Evolutionary conservation across 192 early-diverging fungal genomes (phyloP).

Genomic region (Powellomyces hirtus): DNA sequence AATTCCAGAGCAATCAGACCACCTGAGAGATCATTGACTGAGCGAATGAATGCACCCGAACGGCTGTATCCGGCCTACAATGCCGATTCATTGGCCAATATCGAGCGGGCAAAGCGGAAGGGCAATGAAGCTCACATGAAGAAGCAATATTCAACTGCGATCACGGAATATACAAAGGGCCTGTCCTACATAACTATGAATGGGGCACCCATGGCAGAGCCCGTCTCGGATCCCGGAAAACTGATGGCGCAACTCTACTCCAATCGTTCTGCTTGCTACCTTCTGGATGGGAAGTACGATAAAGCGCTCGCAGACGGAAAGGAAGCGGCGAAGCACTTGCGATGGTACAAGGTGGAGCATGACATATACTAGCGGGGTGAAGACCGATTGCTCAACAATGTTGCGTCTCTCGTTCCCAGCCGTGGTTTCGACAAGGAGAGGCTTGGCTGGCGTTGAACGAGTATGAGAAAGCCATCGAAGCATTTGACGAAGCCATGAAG

Average conservation of each 20-base stretch:
- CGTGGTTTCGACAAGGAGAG: conserved; percentile 42
- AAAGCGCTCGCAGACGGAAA: conserved; percentile 70
- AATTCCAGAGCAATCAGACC: no score
- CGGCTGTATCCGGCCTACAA: no score
- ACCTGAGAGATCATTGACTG: no score
- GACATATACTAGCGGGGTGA: conserved; percentile 50
- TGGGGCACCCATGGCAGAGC: not conserved
- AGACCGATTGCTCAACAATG: not conserved
- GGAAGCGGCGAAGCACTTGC: conserved; percentile 46
- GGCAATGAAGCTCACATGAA: conserved; percentile 80
- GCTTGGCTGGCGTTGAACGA: conserved; percentile 20
- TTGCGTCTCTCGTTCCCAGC: conserved; percentile 8
- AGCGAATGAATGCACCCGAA: no score
- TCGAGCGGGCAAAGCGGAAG: no score
- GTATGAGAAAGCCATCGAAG: conserved; percentile 26
- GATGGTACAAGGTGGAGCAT: conserved; percentile 4
- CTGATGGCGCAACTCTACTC: conserved; percentile 71
- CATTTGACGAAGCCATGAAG: conserved; percentile 24
- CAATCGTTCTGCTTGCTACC: conserved; percentile 67
- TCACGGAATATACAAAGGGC: conserved; percentile 77
- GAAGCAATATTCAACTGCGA: conserved; percentile 58
- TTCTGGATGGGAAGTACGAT: conserved; percentile 59
- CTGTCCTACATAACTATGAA: not conserved
- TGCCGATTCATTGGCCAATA: not conserved
- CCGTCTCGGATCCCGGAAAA: not conserved